These are phyloP conservation scores for Cucumis sativus DNA, from an alignment of 306 rosid genomes.

Conservation along the genomic window Cucumber_9930_V3 NC_026658.2:24081501-24082000, in stretches of 20 bases:
- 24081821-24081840: constrained; percentile 36
- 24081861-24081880: constrained; percentile 61
- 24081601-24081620: constrained; percentile 85
- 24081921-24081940: constrained; percentile 55
- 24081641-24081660: constrained; percentile 38
- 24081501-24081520: neutral
- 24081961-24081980: constrained; percentile 74
- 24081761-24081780: constrained; percentile 19
- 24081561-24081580: constrained; percentile 56
- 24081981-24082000: constrained; percentile 41
- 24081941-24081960: constrained; percentile 53
- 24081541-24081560: constrained; percentile 58
- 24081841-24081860: constrained; percentile 42
- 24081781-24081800: constrained; percentile 53
- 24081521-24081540: no score
- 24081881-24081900: constrained; percentile 50
- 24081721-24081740: constrained; percentile 42
- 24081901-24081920: constrained; percentile 40
- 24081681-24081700: constrained; percentile 38
- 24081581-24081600: constrained; percentile 90
- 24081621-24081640: constrained; percentile 33
- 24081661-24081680: constrained; percentile 54
- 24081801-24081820: constrained; percentile 44
- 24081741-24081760: constrained; percentile 60
- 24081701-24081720: constrained; percentile 22